phyloP scores from a whole-genome alignment of 768 basidiomycete genomes.

The Coprinopsis strossmayeri region DNA sequence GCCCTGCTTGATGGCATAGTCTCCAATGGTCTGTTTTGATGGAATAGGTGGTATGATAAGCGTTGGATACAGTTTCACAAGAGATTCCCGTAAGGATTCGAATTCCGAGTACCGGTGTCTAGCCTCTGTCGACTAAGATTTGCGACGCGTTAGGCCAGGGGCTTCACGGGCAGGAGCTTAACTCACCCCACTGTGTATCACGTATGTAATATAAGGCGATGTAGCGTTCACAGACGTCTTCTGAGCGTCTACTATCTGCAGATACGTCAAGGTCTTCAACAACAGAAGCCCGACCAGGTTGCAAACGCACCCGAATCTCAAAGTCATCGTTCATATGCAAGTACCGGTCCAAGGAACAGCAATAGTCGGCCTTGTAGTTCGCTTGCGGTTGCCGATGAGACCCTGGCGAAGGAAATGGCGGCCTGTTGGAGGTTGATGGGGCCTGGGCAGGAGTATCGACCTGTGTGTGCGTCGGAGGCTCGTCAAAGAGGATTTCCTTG shows the following conservation, averaged over 20 bases:
- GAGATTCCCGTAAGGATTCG: conserved; percentile 79
- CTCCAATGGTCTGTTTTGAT: conserved; percentile 90
- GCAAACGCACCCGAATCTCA: conserved; percentile 67
- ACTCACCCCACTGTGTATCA: conserved; percentile 80
- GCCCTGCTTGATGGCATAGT: conserved; percentile 94
- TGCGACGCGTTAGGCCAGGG: conserved; percentile 9
- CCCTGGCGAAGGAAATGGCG: conserved; percentile 52
- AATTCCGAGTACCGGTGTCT: conserved; percentile 96
- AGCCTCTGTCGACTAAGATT: conserved; percentile 64
- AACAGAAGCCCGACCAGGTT: background rate
- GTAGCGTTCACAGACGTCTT: conserved; percentile 89
- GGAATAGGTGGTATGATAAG: conserved; percentile 97
- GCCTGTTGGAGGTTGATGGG: conserved; percentile 30
- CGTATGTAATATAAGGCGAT: conserved; percentile 91
- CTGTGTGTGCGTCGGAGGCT: conserved; percentile 53
- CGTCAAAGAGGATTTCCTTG: conserved; percentile 49
- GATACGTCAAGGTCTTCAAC: conserved; percentile 1
- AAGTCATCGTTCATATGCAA: conserved; percentile 78
- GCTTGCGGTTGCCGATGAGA: conserved; percentile 46
- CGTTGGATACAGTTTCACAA: conserved; percentile 89
- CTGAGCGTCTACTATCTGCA: conserved; percentile 87
- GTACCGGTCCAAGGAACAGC: conserved; percentile 68
- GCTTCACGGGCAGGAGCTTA: conserved; percentile 6
- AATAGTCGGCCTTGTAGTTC: conserved; percentile 70
- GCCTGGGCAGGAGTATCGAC: conserved; percentile 43